These are phyloP conservation scores for Staphylotrichum tortipilum DNA, from an alignment of 495 filamentous ascomycete genomes.

Conservation along the genomic window DNA sequence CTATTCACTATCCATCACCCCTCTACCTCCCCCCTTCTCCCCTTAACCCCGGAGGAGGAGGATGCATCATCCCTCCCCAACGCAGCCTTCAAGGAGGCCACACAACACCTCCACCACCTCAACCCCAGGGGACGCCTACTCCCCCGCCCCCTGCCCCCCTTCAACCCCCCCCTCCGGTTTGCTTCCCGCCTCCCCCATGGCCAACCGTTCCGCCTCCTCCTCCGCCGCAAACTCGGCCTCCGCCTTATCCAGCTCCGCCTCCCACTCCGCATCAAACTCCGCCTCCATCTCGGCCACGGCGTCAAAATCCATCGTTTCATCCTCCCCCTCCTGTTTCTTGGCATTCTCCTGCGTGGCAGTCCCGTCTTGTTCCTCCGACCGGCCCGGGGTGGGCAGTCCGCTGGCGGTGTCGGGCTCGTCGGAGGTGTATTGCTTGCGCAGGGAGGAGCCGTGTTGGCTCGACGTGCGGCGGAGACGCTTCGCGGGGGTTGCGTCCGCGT, in stretches of 20 bases:
- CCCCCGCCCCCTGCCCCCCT: not conserved
- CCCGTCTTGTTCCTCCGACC: constrained; percentile 34
- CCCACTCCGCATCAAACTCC: constrained; percentile 59
- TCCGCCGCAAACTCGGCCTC: not conserved
- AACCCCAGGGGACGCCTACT: too few relatives aligned
- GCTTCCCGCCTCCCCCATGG: constrained; percentile 12
- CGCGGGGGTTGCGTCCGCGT: not conserved
- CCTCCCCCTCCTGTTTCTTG: constrained; percentile 11
- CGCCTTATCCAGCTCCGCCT: constrained; percentile 28
- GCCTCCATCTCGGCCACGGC: constrained; percentile 59
- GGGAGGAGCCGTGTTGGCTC: constrained; percentile 13
- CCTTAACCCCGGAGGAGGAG: too few relatives aligned
- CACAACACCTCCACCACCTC: too few relatives aligned
- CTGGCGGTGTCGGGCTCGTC: constrained; percentile 12
- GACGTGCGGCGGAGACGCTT: constrained; percentile 21
- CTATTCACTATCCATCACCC: too few relatives aligned
- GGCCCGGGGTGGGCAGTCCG: constrained; percentile 43
- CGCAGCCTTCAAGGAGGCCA: too few relatives aligned
- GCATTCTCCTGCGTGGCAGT: constrained; percentile 15
- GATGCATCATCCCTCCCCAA: too few relatives aligned
- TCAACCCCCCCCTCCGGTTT: too few relatives aligned
- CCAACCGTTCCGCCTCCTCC: not conserved
- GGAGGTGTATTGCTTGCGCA: constrained; percentile 18
- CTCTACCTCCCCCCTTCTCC: too few relatives aligned
- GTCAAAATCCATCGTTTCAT: constrained; percentile 38